phyloP scores from a whole-genome alignment of 805 yeast genomes.

The Yarrowia sp. region DNA sequence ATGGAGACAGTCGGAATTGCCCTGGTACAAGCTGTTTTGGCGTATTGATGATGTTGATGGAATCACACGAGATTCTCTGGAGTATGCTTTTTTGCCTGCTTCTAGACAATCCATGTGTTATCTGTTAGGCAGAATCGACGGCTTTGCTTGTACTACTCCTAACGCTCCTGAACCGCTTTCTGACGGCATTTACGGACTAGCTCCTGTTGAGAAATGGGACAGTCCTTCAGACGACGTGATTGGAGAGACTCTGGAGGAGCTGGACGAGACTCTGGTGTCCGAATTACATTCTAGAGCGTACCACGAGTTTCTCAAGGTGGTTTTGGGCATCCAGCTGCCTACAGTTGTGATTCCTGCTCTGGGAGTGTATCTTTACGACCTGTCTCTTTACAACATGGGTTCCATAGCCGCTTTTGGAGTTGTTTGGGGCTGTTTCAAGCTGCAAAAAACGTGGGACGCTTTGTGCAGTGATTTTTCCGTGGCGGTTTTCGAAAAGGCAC shows the following conservation, averaged over 20 bases:
- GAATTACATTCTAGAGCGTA: constrained; percentile 34
- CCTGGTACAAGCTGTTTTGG: constrained; percentile 42
- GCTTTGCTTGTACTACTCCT: constrained; percentile 25
- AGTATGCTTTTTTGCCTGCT: constrained; percentile 33
- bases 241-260: constrained; percentile 20
- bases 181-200: not conserved
- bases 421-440: constrained; percentile 38
- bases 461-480: constrained; percentile 31
- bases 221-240: constrained; percentile 16
- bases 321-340: constrained; percentile 40
- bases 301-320: constrained; percentile 28
- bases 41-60: constrained; percentile 40
- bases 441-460: constrained; percentile 38
- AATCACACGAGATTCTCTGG: constrained; percentile 29
- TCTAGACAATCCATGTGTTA: constrained; percentile 35
- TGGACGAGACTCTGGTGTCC: constrained; percentile 27
- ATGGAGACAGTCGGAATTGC: constrained; percentile 29
- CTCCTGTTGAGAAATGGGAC: constrained; percentile 4
- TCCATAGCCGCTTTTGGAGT: constrained; percentile 39
- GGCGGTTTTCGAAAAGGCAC: constrained; percentile 32
- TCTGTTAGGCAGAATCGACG: constrained; percentile 37
- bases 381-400: constrained; percentile 37
- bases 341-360: constrained; percentile 34
- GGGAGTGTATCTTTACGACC: constrained; percentile 36
- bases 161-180: not conserved